Evolutionary conservation across 305 asterid species (phyloP).

Genomic region (Fraxinus albicans): DNA sequence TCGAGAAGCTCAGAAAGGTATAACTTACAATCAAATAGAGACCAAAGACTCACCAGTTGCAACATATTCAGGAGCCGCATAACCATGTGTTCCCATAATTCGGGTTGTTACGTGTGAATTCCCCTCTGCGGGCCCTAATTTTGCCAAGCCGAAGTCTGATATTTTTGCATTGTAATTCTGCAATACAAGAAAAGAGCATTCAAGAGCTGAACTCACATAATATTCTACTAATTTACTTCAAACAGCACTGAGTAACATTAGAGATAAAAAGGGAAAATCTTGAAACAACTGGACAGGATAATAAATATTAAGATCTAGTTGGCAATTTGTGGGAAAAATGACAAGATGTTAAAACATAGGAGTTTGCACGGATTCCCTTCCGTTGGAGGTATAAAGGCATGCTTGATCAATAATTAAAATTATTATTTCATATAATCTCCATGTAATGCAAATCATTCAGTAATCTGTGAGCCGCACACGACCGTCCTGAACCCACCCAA

Average conservation of each 20-base stretch:
- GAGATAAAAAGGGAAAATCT: background rate
- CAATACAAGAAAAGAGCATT: background rate
- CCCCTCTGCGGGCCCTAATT: constrained; percentile 2
- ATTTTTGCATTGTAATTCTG: constrained; percentile 16
- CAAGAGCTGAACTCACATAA: background rate
- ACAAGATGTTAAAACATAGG: background rate
- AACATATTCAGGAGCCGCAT: background rate
- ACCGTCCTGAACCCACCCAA: background rate
- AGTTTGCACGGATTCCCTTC: background rate
- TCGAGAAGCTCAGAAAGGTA: background rate
- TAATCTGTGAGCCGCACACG: background rate
- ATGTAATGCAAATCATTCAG: background rate
- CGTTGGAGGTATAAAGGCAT: background rate
- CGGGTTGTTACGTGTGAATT: background rate
- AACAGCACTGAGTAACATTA: background rate
- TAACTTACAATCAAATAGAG: background rate
- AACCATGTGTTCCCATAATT: background rate
- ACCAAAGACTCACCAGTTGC: background rate
- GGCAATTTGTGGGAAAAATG: background rate
- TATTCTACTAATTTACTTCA: background rate
- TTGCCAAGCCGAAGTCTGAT: constrained; percentile 17
- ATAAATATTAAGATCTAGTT: background rate
- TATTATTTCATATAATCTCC: background rate
- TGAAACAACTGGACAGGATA: background rate
- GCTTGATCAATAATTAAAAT: background rate